Evolutionary conservation across 2,329 filamentous ascomycete genomes (phyloP).

Genomic region (Bipolaris bicolor): DNA sequence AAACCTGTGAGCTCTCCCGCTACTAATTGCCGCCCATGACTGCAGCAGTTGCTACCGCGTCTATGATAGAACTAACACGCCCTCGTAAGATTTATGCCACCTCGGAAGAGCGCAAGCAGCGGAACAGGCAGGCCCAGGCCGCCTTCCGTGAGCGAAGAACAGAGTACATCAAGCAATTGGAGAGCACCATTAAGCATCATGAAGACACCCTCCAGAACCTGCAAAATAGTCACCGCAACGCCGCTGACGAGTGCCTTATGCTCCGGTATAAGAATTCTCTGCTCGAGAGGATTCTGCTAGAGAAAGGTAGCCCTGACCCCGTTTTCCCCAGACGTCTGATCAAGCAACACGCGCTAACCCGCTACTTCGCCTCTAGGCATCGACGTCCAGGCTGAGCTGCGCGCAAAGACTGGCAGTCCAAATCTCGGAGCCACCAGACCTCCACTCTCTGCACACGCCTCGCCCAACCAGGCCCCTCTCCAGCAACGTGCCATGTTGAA

Average conservation of each 20-base stretch:
- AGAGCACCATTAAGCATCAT: slow-evolving; percentile 96
- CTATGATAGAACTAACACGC: slow-evolving; percentile 49
- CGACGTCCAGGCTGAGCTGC: slow-evolving; percentile 94
- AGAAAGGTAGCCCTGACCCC: slow-evolving; percentile 72
- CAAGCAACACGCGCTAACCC: slow-evolving; percentile 25
- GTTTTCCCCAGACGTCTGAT: slow-evolving; percentile 1
- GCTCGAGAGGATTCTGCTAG: slow-evolving; percentile 90
- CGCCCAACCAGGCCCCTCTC: slow-evolving; percentile 66
- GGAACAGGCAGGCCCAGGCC: slow-evolving; percentile 95
- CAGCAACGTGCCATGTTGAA: slow-evolving; percentile 83
- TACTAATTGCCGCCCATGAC: slow-evolving; percentile 30
- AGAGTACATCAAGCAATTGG: slow-evolving; percentile 98
- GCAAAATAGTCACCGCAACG: slow-evolving; percentile 91
- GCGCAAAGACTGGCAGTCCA: slow-evolving; percentile 88
- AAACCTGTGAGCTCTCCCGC: slow-evolving; percentile 77
- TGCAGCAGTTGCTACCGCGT: slow-evolving; percentile 38
- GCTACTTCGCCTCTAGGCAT: slow-evolving; percentile 67
- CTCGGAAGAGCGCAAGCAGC: slow-evolving; percentile 96
- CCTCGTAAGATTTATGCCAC: slow-evolving; percentile 89
- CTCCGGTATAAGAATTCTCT: slow-evolving; percentile 97
- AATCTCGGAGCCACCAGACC: slow-evolving; percentile 70
- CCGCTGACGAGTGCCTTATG: slow-evolving; percentile 97
- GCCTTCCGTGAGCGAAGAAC: slow-evolving; percentile 96
- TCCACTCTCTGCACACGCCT: slow-evolving; percentile 60
- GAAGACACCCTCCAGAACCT: slow-evolving; percentile 92